Base-by-base conservation (phyloP, 2,329 filamentous ascomycete genomes). In the Chaetomium sp. region DNA sequence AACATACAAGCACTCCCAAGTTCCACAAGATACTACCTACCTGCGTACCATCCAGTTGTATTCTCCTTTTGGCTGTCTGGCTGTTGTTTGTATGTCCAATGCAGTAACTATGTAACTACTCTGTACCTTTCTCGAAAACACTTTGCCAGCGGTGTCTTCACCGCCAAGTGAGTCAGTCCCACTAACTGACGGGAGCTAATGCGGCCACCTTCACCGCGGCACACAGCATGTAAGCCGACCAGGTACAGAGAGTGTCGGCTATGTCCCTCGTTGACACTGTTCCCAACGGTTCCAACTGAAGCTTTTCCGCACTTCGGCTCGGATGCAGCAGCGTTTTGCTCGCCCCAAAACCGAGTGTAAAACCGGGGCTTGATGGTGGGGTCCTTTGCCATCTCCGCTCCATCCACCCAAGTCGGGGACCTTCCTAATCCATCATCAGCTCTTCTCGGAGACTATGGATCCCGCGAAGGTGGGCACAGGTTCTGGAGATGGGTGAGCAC, bases 341-440 rank as follows among this genome's bases (percentile, higher is more conserved):
- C 10, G 21, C 47, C 21, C 5, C 47, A 25, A 23, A 50, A 27
- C 25, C n/a, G 4, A 3, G 6, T 19, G 21, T 21, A 25, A 23
- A 50, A 27, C 25, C n/a, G 4, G 13, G 6, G 3, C 35, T n/a
- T n/a, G n/a, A 13, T 19, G 35, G 47, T 27, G 47, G 23, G 23
- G 23, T 25, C n/a, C 33, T 35, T 13, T 35, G 9, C 4, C 33
- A 35, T 35, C 33, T 6, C n/a, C 6, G 2, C 42, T 19, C 16
- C 25, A 29, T 53, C 49, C 27, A 27, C 10, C 9, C 42, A 3
- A 4, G 4, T 25, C 25, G 25, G n/a, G 12, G 55, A 63, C 62
- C 62, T 63, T 63, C 62, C 62, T 63, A 54, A 49, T 63, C 27
- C 35, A 63, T 59, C 56, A 50, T 6, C 29, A 16, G 27, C 27